A percentile compares a stretch with the other conserved stretches of the same genome.
Evolutionary conservation across 768 basidiomycete genomes (phyloP).

Genomic region (Suillus tomentosus): DNA sequence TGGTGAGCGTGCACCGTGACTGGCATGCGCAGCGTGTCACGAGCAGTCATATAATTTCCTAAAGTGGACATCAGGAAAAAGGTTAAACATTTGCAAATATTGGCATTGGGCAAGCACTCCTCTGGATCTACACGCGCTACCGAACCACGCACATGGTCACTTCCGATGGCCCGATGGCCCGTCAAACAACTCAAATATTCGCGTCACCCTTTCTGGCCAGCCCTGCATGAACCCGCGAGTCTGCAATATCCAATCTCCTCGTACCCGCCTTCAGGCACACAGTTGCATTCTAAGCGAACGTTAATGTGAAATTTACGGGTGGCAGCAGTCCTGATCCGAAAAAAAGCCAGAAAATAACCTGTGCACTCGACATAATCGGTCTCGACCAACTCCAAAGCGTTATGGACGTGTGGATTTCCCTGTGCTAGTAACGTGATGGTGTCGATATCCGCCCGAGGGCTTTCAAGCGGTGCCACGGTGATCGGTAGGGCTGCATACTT

Average conservation of each 20-base stretch:
- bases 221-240: slow-evolving; percentile 3
- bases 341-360: too few species aligned
- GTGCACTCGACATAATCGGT: neutral
- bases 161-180: neutral
- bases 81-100: slow-evolving; percentile 1
- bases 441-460: neutral
- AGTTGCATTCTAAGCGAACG: slow-evolving; percentile 1
- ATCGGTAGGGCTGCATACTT: neutral
- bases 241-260: neutral
- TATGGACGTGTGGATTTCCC: neutral
- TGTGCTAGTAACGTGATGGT: neutral
- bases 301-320: neutral
- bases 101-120: neutral
- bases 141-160: neutral
- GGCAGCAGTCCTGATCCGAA: neutral
- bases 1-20: neutral
- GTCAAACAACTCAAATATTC: neutral
- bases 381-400: neutral
- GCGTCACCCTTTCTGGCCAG: neutral
- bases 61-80: neutral
- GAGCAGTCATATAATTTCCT: neutral
- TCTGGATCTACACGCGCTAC: neutral
- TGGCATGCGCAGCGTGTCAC: neutral
- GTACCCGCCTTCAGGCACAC: neutral
- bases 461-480: neutral